A percentile compares a stretch with the other conserved stretches of the same genome.
Evolutionary conservation across 352 stramenopile genomes (phyloP).

Genomic region (Pilasporangium apinafurcum): DNA sequence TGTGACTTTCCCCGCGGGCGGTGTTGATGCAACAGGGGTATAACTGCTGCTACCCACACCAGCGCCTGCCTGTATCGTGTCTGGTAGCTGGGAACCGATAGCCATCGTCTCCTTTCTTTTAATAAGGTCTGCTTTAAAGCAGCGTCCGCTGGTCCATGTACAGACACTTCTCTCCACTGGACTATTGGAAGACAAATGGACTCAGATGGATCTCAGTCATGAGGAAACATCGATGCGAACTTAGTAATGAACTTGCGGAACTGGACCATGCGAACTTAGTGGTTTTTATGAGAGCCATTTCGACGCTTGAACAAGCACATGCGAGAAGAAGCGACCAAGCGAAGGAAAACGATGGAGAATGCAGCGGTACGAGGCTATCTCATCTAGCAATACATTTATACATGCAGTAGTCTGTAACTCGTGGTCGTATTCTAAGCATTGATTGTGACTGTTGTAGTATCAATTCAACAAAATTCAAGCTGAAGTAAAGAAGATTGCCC

Average conservation of each 20-base stretch:
- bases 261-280: neutral
- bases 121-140: neutral
- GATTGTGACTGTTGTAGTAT: slow-evolving; percentile 35
- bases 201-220: too few relatives aligned
- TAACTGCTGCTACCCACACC: neutral
- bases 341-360: slow-evolving; percentile 31
- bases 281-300: too few relatives aligned
- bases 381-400: too few relatives aligned
- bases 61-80: slow-evolving; percentile 1
- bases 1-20: too few relatives aligned
- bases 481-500: slow-evolving; percentile 82
- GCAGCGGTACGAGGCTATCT: slow-evolving; percentile 27
- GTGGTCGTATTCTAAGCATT: neutral
- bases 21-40: neutral
- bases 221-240: neutral
- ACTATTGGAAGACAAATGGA: too few relatives aligned
- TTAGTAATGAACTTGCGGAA: neutral
- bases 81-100: neutral
- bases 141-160: too few relatives aligned
- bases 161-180: too few relatives aligned
- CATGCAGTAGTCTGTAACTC: neutral
- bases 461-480: slow-evolving; percentile 80
- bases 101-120: slow-evolving; percentile 1
- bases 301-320: too few relatives aligned
- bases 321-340: neutral